A percentile compares a stretch with the other conserved stretches of the same genome.
Evolutionary conservation across 176 grass and related monocot species (phyloP).

Genomic region (Avena eriantha): DNA sequence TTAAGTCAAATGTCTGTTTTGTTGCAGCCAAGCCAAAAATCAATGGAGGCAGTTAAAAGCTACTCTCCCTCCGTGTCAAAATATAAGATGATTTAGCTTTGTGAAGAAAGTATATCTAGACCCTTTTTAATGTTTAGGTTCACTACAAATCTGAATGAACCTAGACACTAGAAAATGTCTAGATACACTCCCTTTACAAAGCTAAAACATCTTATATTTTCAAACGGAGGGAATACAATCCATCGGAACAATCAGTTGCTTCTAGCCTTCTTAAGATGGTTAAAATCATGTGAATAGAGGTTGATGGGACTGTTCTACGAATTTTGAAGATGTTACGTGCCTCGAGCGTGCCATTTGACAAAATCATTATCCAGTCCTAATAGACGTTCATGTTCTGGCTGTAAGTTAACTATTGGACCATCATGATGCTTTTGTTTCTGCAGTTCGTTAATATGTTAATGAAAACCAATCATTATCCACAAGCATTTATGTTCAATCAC

Average conservation of each 20-base stretch:
- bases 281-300: slow-evolving; percentile 1
- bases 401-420: neutral
- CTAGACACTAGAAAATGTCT: too few species aligned
- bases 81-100: too few species aligned
- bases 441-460: neutral
- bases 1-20: neutral
- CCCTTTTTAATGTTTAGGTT: too few species aligned
- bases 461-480: neutral
- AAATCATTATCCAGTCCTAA: neutral
- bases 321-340: slow-evolving; percentile 17
- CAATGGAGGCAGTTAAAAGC: neutral
- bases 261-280: slow-evolving; percentile 4
- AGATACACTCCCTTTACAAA: too few species aligned
- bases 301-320: neutral
- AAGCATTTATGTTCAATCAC: neutral
- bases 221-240: too few species aligned
- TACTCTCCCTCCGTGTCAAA: too few species aligned
- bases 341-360: neutral
- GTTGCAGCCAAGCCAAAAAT: neutral
- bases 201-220: too few species aligned
- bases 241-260: neutral
- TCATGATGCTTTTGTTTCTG: neutral
- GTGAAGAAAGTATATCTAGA: too few species aligned
- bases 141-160: too few species aligned
- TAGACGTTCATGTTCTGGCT: neutral